A percentile compares a stretch with the other conserved stretches of the same genome.
phyloP scores from a whole-genome alignment of 768 basidiomycete species.

The Hypholoma sublateritium region DNA sequence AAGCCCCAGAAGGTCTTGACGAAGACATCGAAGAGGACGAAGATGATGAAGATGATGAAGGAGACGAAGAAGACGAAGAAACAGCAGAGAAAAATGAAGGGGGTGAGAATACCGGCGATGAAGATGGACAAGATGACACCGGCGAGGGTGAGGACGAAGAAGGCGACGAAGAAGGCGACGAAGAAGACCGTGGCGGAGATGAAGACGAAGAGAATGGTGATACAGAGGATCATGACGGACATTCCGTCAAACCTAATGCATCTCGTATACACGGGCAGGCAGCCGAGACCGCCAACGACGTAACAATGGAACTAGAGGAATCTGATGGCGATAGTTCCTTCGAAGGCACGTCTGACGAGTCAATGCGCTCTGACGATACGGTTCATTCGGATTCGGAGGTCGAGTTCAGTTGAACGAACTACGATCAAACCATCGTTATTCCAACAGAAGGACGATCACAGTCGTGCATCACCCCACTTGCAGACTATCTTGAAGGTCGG shows the following conservation, averaged over 20 bases:
- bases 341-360: conserved; percentile 2
- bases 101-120: not conserved
- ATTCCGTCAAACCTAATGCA: too few species aligned
- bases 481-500: too few species aligned
- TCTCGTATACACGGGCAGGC: too few species aligned
- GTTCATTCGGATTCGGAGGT: conserved; percentile 5
- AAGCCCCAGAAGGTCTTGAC: not conserved
- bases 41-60: conserved; percentile 15
- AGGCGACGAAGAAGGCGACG: conserved; percentile 3
- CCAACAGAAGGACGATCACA: too few species aligned
- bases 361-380: conserved; percentile 1
- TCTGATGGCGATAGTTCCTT: too few species aligned
- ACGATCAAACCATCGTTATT: not conserved
- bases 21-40: conserved; percentile 7
- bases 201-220: conserved; percentile 1
- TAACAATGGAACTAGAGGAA: too few species aligned
- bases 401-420: not conserved
- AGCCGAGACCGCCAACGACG: too few species aligned
- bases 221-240: too few species aligned
- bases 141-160: not conserved
- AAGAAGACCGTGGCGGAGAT: conserved; percentile 2
- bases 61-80: conserved; percentile 9
- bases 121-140: not conserved
- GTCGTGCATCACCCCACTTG: too few species aligned
- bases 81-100: conserved; percentile 6